A percentile compares a stretch with the other conserved stretches of the same genome.
Conservation (phyloP, 129 eudicot species). For the Lactuca saligna region DNA sequence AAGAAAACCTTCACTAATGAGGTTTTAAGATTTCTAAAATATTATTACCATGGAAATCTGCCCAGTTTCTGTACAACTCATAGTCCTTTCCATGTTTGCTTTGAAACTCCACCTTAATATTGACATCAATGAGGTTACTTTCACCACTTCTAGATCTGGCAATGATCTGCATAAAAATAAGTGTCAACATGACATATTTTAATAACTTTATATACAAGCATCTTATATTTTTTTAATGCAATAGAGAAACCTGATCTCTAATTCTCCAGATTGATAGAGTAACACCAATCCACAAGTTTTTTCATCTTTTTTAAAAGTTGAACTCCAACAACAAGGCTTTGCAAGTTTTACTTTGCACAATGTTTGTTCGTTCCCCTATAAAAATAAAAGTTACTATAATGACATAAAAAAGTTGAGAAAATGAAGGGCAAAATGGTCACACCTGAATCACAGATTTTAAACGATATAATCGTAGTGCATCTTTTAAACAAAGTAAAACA, state of each 20-base stretch:
- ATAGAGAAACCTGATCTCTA: constrained; percentile 76
- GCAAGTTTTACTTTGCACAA: constrained; percentile 60
- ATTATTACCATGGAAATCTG: constrained; percentile 63
- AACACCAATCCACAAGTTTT: constrained; percentile 52
- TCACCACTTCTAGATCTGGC: constrained; percentile 70
- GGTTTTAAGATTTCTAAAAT: constrained; percentile 13
- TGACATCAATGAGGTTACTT: constrained; percentile 57
- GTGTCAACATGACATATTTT: constrained; percentile 15
- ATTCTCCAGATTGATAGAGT: constrained; percentile 69
- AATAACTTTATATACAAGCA: background rate
- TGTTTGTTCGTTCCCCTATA: constrained; percentile 67
- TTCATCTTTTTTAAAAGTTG: constrained; percentile 56
- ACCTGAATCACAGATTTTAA: constrained; percentile 71
- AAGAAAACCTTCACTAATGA: background rate
- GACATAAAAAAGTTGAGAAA: background rate
- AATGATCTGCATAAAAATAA: constrained; percentile 59
- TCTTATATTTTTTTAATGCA: constrained; percentile 1
- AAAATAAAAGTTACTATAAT: constrained; percentile 15
- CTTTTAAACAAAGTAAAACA: constrained; percentile 71
- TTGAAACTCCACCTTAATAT: constrained; percentile 81
- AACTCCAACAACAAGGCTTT: constrained; percentile 79
- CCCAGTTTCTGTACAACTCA: constrained; percentile 67
- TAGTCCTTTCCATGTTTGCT: constrained; percentile 70
- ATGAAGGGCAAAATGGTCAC: constrained; percentile 19
- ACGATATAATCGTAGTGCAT: constrained; percentile 49